These are phyloP conservation scores for Heterobasidion occidentale DNA, from an alignment of 1,284 basidiomycete species.

Conservation along the genomic window DNA sequence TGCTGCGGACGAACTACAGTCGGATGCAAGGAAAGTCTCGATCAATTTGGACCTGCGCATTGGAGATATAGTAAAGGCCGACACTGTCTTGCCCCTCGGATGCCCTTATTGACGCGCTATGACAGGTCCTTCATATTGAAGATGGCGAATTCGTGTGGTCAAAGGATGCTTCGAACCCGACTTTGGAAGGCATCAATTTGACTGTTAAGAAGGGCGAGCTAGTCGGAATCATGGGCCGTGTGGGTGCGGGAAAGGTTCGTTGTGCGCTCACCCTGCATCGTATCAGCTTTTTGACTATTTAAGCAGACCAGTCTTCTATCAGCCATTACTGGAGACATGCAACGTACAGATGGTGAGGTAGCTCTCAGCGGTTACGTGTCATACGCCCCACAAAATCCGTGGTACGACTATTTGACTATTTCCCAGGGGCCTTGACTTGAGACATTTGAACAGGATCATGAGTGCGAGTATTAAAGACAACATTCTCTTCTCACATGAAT, in stretches of 20 bases:
- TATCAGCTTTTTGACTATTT: not conserved
- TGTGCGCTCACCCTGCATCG: no score
- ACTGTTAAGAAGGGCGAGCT: constrained; percentile 82
- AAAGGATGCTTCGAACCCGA: constrained; percentile 45
- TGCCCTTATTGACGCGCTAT: not conserved
- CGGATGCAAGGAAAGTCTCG: constrained; percentile 55
- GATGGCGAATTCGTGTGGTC: constrained; percentile 80
- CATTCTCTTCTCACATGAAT: constrained; percentile 86
- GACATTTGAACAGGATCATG: constrained; percentile 52
- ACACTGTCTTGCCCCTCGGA: not conserved
- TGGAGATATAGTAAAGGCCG: constrained; percentile 52
- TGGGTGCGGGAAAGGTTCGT: constrained; percentile 85
- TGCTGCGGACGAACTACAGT: constrained; percentile 73
- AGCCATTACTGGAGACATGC: constrained; percentile 88
- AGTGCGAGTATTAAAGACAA: constrained; percentile 82
- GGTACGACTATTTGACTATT: constrained; percentile 35
- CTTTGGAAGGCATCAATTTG: constrained; percentile 73
- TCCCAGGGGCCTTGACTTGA: not conserved
- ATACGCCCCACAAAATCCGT: constrained; percentile 87
- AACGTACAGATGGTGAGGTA: constrained; percentile 65
- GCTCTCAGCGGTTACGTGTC: constrained; percentile 71
- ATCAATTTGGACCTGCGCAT: constrained; percentile 33
- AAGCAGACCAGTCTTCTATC: constrained; percentile 61
- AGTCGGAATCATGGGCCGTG: constrained; percentile 80
- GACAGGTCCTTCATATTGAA: constrained; percentile 57